Percentiles rank a stretch among this genome's conserved stretches.
phyloP scores from a whole-genome alignment of 2,329 filamentous ascomycete genomes.

The Ceratocystis destructans region DNA sequence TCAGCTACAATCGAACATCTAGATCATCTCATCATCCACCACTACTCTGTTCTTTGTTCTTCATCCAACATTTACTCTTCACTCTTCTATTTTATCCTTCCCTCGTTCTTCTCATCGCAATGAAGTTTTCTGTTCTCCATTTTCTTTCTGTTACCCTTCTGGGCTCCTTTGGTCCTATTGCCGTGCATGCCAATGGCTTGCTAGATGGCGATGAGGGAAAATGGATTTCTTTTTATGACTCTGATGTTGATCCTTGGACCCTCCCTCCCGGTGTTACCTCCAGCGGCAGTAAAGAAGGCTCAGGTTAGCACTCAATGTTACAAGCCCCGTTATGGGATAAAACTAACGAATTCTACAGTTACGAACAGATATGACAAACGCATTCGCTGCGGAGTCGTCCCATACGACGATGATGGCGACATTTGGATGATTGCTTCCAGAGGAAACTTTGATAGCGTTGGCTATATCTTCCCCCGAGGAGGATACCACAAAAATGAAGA shows the following conservation, averaged over 20 bases:
- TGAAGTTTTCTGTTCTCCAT: background rate
- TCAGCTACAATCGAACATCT: background rate
- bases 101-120: background rate
- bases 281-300: background rate
- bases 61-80: background rate
- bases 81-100: background rate
- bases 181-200: background rate
- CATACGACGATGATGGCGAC: background rate
- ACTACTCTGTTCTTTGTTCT: background rate
- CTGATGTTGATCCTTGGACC: background rate
- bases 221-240: background rate
- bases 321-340: background rate
- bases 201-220: background rate
- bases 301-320: background rate
- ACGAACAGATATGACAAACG: background rate
- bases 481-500: background rate
- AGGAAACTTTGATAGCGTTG: background rate
- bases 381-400: background rate
- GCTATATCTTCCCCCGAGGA: background rate
- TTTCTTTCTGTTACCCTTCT: background rate
- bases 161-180: background rate
- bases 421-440: background rate
- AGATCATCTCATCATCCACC: background rate
- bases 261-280: background rate
- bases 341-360: background rate